Evolutionary conservation across 768 basidiomycete species (phyloP), one percentile per base, ranked within the genome.

Genomic region (Mycena polygramma): DNA sequence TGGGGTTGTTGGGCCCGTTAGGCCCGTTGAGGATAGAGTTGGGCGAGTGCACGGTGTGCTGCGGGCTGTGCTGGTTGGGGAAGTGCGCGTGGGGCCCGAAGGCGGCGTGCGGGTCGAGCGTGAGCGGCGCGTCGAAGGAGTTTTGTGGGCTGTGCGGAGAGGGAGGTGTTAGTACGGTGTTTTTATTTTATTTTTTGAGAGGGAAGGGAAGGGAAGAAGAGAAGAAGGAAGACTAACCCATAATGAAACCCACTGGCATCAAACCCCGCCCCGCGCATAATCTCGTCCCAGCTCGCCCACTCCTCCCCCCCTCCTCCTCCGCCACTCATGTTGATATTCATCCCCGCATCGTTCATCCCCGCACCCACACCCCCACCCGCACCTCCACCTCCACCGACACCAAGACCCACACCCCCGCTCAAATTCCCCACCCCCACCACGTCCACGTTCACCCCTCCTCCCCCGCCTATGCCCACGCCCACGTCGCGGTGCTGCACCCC

Each of bases 51-150:
- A n/a, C n/a, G n/a, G n/a, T n/a, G n/a, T n/a, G n/a, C n/a, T n/a
- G n/a, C n/a, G n/a, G n/a, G n/a, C n/a, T n/a, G n/a, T n/a, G n/a
- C n/a, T n/a, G n/a, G 60, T 63, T 63, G 53, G 4, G 1, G 11
- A 57, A 48, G 19, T 62, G 52, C 41, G 39, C 46, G 30, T 63
- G 58, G 10, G 39, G 43, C 49, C 46, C 35, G 45, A 72, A 72
- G 11, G 68, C 63, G 20, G 63, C 61, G 51, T 71, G 59, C 37
- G 71, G 71, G 59, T 72, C 71, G 63, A 72, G 63, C 45, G 71
- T 72, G 14, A 72, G 61, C 45, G 66, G 66, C 7, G 39, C 58
- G 39, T 55, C 46, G 35, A 20, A 48, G 19, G 54, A 2, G 13
- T 52, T 52, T 8, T 52, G 51, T 10, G 9, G 24, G 24, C 22